phyloP scores from a whole-genome alignment of 164 flowering plant species.

The Vitis rupestris region DNA sequence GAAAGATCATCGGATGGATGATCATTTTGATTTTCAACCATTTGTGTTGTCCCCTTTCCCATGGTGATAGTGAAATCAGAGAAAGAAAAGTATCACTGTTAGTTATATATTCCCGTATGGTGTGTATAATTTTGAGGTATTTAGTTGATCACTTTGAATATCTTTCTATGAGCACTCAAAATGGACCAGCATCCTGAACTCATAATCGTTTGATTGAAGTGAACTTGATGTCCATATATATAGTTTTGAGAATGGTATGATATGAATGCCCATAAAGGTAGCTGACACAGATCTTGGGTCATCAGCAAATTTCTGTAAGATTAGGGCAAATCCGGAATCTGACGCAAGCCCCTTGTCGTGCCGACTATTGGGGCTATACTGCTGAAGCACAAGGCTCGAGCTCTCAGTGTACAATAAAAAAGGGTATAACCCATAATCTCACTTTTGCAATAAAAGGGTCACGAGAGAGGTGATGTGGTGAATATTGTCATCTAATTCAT shows the following conservation, averaged over 20 bases:
- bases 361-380: neutral
- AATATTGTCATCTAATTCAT: neutral
- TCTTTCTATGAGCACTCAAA: too few relatives aligned
- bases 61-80: too few relatives aligned
- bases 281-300: neutral
- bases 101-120: too few relatives aligned
- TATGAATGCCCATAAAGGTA: neutral
- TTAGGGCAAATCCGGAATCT: neutral
- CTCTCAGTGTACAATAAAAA: too few relatives aligned
- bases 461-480: neutral
- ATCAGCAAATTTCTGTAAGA: conserved; percentile 3
- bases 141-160: too few relatives aligned
- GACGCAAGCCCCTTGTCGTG: neutral
- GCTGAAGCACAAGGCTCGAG: neutral
- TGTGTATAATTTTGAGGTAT: too few relatives aligned
- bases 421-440: neutral
- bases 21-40: too few relatives aligned
- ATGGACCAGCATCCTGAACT: too few relatives aligned
- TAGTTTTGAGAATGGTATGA: neutral
- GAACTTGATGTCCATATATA: neutral
- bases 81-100: too few relatives aligned
- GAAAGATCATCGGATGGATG: too few relatives aligned
- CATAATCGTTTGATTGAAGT: too few relatives aligned
- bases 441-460: neutral
- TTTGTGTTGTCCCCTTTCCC: too few relatives aligned